Evolutionary conservation across 1,284 basidiomycete genomes (phyloP), one percentile per base, ranked within the genome.

Genomic region (Rhodotorula sp.): DNA sequence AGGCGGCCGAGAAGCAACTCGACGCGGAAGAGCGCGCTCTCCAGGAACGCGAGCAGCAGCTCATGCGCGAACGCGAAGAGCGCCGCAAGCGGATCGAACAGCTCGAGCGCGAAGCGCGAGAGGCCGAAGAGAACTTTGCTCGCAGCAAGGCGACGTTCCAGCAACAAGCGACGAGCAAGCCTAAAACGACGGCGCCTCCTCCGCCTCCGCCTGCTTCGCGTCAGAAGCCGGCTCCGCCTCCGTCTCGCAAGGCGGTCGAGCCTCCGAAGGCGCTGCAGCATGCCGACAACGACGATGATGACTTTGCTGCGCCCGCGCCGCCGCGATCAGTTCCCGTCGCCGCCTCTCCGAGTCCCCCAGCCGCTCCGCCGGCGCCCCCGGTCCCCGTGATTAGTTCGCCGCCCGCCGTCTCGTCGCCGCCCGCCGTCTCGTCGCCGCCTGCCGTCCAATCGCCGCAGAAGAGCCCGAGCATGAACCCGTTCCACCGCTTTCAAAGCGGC

Each of bases 11-110:
- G 53, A 71, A 74, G 18, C 75, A 76, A 59, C 66, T 78, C 14
- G 75, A 74, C 26, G 91, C 90, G 0, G 91, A 93, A 78, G 91
- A 91, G 79, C 90, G 89, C 79, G 87, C 86, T 0, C 84, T 84
- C 61, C 82, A 84, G 54, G 90, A 90, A 0, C 91, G 94, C 79
- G 86, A 85, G 76, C 89, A 90, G 77, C 89, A 89, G 3, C 88
- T 89, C 71, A 88, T 90, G 71, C 84, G 90, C 67, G 90, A 91
- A 77, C 85, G 85, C 60, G 80, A 86, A 4, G 74, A 76, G 62
- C 71, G 77, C 4, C 48, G 73, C 44, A 69, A 64, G 10, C 63
- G 75, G 20, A 73, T 79, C 51, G 72, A 74, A 61, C 64, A 77
- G 65, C 69, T 79, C 44, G 58, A 85, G 91, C 71, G 88, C 89